Evolutionary conservation across 2,329 filamentous ascomycete species (phyloP), one percentile per base, ranked within the genome.

Genomic region (Elsinoe perseae): DNA sequence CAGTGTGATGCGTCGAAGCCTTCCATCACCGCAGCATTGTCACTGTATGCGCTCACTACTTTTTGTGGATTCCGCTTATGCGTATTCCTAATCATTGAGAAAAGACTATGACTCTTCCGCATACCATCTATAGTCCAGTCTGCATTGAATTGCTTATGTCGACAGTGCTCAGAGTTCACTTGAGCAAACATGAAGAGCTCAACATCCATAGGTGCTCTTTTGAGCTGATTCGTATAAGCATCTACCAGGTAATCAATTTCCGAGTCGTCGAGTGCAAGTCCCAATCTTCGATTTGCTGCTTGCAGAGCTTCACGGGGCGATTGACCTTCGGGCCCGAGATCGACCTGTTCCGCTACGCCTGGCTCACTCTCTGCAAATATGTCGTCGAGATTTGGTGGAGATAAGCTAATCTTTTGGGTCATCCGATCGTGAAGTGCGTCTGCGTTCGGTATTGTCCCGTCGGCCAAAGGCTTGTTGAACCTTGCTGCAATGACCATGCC

Each of bases 151-250:
- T 95, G 87, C 77, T 96, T 95, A 68, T 85, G 82, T 58, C 82
- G 74, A 67, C 82, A 95, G 72, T 97, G 92, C 77, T 98, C 93
- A 2, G 92, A 97, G 76, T 97, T 97, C 69, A 98, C 92, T 73
- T 98, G 93, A 14, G 92, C 92, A 70, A 97, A 98, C 93, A 97
- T 97, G 78, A 97, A 97, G 20, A 97, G 79, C 74, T 98, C 93
- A 43, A 97, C 88, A 69, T 97, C 93, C 59, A 90, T 85, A 1
- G 89, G 89, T 50, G 80, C 75, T 34, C 84, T 76, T 60, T 82
- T 80, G 16, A 85, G 75, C 57, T 77, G 80, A 34, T 82, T 76
- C 4, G 82, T 82, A 71, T 89, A 93, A 40, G 85, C 85, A 63
- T 90, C 84, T n/a, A 95, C 88, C 36, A 98, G 79, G 67, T 98